Percentiles rank a stretch among this genome's conserved stretches.
Evolutionary conservation across 176 grass and related monocot genomes (phyloP).

Genomic region (Aegilops umbellulata): DNA sequence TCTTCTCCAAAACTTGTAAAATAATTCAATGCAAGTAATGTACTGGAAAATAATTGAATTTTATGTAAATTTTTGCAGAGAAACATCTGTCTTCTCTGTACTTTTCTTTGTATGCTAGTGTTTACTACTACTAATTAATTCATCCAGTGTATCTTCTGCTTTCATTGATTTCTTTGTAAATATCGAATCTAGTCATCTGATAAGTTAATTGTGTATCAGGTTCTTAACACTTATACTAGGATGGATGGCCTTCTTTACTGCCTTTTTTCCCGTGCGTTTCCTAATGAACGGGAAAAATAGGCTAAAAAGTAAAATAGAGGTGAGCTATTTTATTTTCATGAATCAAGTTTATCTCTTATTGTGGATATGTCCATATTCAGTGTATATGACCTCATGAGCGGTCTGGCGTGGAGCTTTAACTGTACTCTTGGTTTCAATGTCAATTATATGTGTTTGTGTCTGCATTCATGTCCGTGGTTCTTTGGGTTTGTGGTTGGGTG

Average conservation of each 20-base stretch:
- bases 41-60: background rate
- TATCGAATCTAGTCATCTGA: slow-evolving; percentile 9
- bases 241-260: slow-evolving; percentile 86
- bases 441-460: background rate
- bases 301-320: slow-evolving; percentile 84
- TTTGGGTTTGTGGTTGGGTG: background rate
- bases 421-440: background rate
- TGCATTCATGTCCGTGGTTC: background rate
- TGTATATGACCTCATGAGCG: background rate
- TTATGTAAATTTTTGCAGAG: background rate
- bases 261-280: slow-evolving; percentile 85
- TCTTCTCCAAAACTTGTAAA: background rate
- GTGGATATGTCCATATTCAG: background rate
- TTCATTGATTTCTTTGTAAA: slow-evolving; percentile 14
- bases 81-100: background rate
- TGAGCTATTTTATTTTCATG: slow-evolving; percentile 13
- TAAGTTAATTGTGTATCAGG: slow-evolving; percentile 54
- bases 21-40: background rate
- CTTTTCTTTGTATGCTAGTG: background rate
- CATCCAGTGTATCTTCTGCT: background rate
- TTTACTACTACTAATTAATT: background rate
- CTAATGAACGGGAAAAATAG: slow-evolving; percentile 79
- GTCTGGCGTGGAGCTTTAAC: background rate
- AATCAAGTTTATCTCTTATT: background rate
- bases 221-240: slow-evolving; percentile 62